Evolutionary conservation across 371 early-diverging fungal genomes (phyloP).

Genomic region (Actinomucor elegans): DNA sequence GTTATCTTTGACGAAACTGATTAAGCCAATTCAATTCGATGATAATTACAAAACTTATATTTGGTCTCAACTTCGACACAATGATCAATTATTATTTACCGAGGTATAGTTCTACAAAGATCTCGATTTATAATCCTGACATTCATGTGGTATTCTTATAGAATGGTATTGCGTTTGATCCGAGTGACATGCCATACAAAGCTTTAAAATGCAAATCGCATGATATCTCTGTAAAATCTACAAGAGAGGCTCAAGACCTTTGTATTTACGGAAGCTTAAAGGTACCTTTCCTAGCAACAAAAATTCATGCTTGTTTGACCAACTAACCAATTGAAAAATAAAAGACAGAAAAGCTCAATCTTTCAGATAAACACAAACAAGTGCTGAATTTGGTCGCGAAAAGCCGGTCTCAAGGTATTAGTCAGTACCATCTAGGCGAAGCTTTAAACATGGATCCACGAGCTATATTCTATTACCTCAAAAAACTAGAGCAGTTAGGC

Average conservation of each 20-base stretch:
- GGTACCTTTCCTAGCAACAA: background rate
- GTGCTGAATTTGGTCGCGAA: slow-evolving; percentile 8
- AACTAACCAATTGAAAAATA: background rate
- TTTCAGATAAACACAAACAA: slow-evolving; percentile 3
- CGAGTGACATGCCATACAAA: background rate
- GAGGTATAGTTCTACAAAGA: slow-evolving; percentile 9
- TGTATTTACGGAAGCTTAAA: slow-evolving; percentile 10
- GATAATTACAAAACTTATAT: slow-evolving; percentile 2
- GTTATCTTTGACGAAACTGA: background rate
- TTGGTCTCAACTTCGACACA: slow-evolving; percentile 1
- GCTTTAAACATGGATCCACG: slow-evolving; percentile 3
- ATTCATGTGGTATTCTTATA: background rate
- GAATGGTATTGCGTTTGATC: background rate
- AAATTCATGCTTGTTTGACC: background rate
- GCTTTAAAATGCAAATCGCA: background rate
- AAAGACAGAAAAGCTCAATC: background rate
- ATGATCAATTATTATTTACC: background rate
- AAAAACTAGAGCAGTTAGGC: slow-evolving; percentile 12
- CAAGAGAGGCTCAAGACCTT: slow-evolving; percentile 2
- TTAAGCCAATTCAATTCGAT: background rate
- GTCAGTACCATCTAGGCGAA: slow-evolving; percentile 6
- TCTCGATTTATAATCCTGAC: no score
- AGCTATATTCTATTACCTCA: slow-evolving; percentile 7
- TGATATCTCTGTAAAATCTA: background rate
- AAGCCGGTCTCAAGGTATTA: slow-evolving; percentile 5